These are phyloP conservation scores for Sclerotinia spermophila DNA, from an alignment of 2,329 filamentous ascomycete species.

Conservation along the genomic window DNA sequence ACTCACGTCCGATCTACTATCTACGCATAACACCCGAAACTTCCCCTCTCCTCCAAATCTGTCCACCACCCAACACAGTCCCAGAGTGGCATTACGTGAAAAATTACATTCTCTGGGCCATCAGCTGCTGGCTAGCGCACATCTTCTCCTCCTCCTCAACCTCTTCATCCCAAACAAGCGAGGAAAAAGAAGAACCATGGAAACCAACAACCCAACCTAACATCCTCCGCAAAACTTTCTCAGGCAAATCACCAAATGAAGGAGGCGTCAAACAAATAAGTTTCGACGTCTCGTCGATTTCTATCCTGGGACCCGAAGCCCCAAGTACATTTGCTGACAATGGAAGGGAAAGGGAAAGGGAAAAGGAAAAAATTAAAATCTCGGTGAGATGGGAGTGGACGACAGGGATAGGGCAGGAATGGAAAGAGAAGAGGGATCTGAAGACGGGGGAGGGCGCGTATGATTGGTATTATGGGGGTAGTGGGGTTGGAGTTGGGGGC, in stretches of 20 bases:
- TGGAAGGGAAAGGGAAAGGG: no score
- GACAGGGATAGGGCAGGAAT: slow-evolving; percentile 14
- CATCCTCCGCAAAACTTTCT: not conserved
- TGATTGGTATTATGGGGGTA: slow-evolving; percentile 27
- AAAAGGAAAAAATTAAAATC: slow-evolving; percentile 3
- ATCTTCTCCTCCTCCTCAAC: not conserved
- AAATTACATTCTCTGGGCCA: slow-evolving; percentile 10
- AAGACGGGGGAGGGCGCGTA: slow-evolving; percentile 26
- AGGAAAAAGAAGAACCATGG: slow-evolving; percentile 4
- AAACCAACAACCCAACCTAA: slow-evolving; percentile 5
- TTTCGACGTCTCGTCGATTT: slow-evolving; percentile 4
- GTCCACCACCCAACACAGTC: slow-evolving; percentile 5
- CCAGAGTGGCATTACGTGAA: not conserved
- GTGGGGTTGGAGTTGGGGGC: slow-evolving; percentile 18
- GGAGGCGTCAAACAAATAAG: slow-evolving; percentile 11
- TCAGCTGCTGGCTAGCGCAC: slow-evolving; percentile 9
- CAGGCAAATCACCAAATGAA: not conserved
- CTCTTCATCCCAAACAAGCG: not conserved
- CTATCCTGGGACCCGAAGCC: not conserved
- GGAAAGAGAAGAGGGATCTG: slow-evolving; percentile 15
- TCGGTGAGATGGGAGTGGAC: slow-evolving; percentile 12
- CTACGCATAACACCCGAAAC: slow-evolving; percentile 5
- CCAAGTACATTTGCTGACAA: not conserved
- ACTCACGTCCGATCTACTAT: not conserved
- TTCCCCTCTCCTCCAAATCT: slow-evolving; percentile 11